Evolutionary conservation across 176 grass and related monocot species (phyloP).

Genomic region (Rhynchospora pubera): DNA sequence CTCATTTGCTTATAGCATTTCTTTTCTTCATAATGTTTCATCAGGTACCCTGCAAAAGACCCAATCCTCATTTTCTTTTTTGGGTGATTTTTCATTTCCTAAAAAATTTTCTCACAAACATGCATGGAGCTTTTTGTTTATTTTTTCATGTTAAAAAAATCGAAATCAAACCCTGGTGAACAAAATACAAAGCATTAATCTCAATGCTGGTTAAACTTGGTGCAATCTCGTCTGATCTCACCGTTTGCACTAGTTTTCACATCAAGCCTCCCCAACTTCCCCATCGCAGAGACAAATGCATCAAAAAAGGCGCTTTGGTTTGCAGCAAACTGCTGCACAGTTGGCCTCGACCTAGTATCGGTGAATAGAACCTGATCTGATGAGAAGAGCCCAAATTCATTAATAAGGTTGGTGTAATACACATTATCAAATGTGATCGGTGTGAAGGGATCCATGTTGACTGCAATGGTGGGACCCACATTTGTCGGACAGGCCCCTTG

Average conservation of each 20-base stretch:
- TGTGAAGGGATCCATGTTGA: slow-evolving; percentile 73
- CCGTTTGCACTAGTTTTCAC: slow-evolving; percentile 55
- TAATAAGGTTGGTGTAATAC: slow-evolving; percentile 53
- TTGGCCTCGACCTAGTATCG: slow-evolving; percentile 5
- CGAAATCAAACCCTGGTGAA: neutral
- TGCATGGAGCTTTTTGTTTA: neutral
- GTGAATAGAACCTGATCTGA: slow-evolving; percentile 59
- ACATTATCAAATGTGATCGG: slow-evolving; percentile 64
- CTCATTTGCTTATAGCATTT: too few relatives aligned
- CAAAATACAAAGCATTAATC: neutral
- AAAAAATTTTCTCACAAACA: neutral
- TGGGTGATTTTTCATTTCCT: neutral
- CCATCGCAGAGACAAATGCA: slow-evolving; percentile 38
- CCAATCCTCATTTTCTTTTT: neutral
- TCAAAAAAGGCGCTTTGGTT: slow-evolving; percentile 52
- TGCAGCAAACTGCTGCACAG: slow-evolving; percentile 37
- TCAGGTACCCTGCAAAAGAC: neutral
- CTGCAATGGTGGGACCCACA: slow-evolving; percentile 54
- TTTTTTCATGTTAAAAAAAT: neutral
- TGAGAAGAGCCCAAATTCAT: slow-evolving; percentile 63
- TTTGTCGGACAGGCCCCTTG: slow-evolving; percentile 51
- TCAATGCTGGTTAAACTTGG: slow-evolving; percentile 48
- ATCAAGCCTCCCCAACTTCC: slow-evolving; percentile 59
- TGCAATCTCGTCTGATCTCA: slow-evolving; percentile 73
- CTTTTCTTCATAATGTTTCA: neutral